A percentile compares a stretch with the other conserved stretches of the same genome.
These are phyloP conservation scores for Nepenthes mirabilis DNA, from an alignment of 148 eudicot species.

Conservation along the genomic window DNA sequence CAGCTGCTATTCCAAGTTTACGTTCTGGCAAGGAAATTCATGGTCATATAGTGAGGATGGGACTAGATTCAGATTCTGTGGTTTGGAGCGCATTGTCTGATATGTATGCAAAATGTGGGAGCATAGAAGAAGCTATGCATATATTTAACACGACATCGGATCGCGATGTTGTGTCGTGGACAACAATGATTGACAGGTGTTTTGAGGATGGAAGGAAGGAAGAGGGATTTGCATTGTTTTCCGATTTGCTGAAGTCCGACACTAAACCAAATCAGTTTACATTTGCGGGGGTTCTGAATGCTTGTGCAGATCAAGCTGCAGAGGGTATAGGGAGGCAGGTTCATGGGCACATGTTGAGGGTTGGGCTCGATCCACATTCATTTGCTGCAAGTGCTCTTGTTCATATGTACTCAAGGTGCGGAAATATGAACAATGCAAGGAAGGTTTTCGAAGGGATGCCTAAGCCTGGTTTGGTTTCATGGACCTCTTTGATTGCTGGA, in stretches of 20 bases:
- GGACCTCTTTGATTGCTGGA: constrained; percentile 34
- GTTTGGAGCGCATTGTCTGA: constrained; percentile 56
- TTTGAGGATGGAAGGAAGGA: constrained; percentile 44
- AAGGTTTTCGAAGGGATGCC: constrained; percentile 19
- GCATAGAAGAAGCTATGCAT: constrained; percentile 32
- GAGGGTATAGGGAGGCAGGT: constrained; percentile 42
- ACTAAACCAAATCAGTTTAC: constrained; percentile 37
- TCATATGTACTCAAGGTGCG: constrained; percentile 44
- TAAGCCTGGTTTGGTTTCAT: constrained; percentile 26
- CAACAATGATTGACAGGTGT: constrained; percentile 42
- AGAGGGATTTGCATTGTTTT: constrained; percentile 33
- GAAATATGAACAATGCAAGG: constrained; percentile 25
- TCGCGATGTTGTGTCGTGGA: constrained; percentile 50
- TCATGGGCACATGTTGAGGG: constrained; percentile 37
- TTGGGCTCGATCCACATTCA: constrained; percentile 21
- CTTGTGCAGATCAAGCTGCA: constrained; percentile 36
- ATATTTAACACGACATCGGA: constrained; percentile 37
- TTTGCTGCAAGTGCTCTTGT: constrained; percentile 31
- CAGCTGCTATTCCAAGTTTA: constrained; percentile 26
- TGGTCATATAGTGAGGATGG: constrained; percentile 37
- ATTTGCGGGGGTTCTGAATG: constrained; percentile 37
- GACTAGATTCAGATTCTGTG: constrained; percentile 40
- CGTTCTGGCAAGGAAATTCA: constrained; percentile 44
- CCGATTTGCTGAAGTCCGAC: constrained; percentile 26
- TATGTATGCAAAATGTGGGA: constrained; percentile 56